Base-by-base conservation (phyloP, 129 eudicot species). In the Sambucus nigra region DNA sequence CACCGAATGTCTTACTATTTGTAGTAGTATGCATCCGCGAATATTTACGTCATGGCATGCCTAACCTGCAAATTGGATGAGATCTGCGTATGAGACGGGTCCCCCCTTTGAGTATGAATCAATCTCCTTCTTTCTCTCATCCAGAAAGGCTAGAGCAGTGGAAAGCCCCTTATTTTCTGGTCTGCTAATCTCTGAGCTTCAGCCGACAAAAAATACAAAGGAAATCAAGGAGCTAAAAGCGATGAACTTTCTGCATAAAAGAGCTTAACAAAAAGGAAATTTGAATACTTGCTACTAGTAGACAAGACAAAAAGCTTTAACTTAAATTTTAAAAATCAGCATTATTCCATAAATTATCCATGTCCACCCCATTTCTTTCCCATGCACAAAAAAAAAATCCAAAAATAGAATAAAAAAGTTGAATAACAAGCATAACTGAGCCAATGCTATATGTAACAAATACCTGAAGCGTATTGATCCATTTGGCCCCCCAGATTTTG, bases 391-490 rank as follows among this genome's bases (percentile, higher is more conserved):
- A n/a, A n/a, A n/a, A n/a, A n/a, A n/a, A n/a, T n/a, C n/a, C n/a
- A n/a, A n/a, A n/a, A n/a, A n/a, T n/a, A n/a, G 38, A 31, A 35
- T 35, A 35, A 15, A 2, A 35, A 35, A 35, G n/a, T n/a, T n/a
- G n/a, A n/a, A 7, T 42, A 42, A 15, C 48, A 42, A 20, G 5
- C 27, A 58, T 26, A 42, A 16, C n/a, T 22, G 21, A 25, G 29
- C n/a, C 25, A 1, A 26, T 28, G 39, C 13, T 22, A 33, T 20
- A 22, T 9, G 32, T 13, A 46, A 44, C 20, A 44, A 20, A 4
- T 86, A 91, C 99, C 99, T 91, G 63, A 91, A 86, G 25, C 89
- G 95, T 67, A 91, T 77, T 14, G 99, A 91, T 64, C 99, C 99
- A 91, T 91, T 91, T 33, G 95, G 89, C 54, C 99, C 99, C 29